A percentile compares a stretch with the other conserved stretches of the same genome.
Evolutionary conservation across 306 rosid genomes (phyloP).

Genomic region (Cajanus cajan): DNA sequence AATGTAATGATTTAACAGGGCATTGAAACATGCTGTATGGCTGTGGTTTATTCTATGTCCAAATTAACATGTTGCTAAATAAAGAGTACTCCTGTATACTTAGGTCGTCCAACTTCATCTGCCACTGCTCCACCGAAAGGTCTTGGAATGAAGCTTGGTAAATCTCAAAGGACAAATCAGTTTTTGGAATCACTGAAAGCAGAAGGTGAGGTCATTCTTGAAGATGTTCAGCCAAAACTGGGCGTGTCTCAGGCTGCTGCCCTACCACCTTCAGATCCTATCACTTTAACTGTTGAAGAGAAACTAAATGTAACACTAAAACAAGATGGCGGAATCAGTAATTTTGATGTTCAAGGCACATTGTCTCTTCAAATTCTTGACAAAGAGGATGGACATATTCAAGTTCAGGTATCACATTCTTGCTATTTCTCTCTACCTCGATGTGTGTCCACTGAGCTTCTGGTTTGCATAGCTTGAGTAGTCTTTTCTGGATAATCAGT

Average conservation of each 20-base stretch:
- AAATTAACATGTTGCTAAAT: slow-evolving; percentile 1
- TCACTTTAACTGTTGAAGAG: slow-evolving; percentile 92
- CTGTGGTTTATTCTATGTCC: slow-evolving; percentile 1
- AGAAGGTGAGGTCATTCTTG: slow-evolving; percentile 92
- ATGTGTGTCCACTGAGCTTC: background rate
- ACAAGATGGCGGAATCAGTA: slow-evolving; percentile 92
- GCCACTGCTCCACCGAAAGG: slow-evolving; percentile 95
- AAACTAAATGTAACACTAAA: slow-evolving; percentile 80
- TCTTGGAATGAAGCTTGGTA: slow-evolving; percentile 86
- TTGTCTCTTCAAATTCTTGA: slow-evolving; percentile 86
- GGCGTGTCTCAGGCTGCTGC: slow-evolving; percentile 70
- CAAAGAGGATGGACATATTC: slow-evolving; percentile 76
- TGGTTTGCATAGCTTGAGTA: background rate
- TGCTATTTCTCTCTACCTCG: background rate
- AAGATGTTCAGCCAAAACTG: slow-evolving; percentile 78
- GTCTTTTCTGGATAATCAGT: background rate
- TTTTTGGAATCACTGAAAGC: slow-evolving; percentile 91
- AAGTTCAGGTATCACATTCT: slow-evolving; percentile 70
- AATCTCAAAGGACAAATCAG: slow-evolving; percentile 82
- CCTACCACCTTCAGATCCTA: slow-evolving; percentile 78
- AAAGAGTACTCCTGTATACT: slow-evolving; percentile 7
- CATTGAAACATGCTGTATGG: background rate
- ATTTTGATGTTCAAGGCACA: slow-evolving; percentile 92
- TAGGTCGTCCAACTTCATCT: slow-evolving; percentile 74
- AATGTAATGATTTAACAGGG: background rate